Percentiles rank a stretch among this genome's conserved stretches.
These are phyloP conservation scores for Phallus indusiatus DNA, from an alignment of 768 basidiomycete species.

Conservation along the genomic window DNA sequence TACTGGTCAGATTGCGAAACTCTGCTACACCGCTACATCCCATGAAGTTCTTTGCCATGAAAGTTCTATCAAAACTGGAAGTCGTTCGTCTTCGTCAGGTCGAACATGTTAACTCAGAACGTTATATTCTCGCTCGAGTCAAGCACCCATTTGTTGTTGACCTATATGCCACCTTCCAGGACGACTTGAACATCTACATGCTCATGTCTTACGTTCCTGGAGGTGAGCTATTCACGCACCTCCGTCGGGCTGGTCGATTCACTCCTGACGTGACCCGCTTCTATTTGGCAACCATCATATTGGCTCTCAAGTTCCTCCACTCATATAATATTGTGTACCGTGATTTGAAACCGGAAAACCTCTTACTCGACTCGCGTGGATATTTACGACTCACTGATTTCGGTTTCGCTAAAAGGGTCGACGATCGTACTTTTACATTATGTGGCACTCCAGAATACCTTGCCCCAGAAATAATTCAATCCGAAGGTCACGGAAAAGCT, in stretches of 20 bases:
- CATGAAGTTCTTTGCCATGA: slow-evolving; percentile 72
- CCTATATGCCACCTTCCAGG: slow-evolving; percentile 91
- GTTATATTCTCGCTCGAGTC: slow-evolving; percentile 84
- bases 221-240: slow-evolving; percentile 94
- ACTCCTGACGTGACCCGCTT: slow-evolving; percentile 97
- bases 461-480: slow-evolving; percentile 96
- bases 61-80: slow-evolving; percentile 78
- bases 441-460: slow-evolving; percentile 96
- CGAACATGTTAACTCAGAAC: slow-evolving; percentile 95
- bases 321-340: slow-evolving; percentile 97
- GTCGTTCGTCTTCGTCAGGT: slow-evolving; percentile 89
- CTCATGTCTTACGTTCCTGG: slow-evolving; percentile 93
- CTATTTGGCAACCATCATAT: slow-evolving; percentile 91
- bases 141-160: slow-evolving; percentile 96
- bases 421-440: slow-evolving; percentile 95
- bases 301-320: slow-evolving; percentile 91
- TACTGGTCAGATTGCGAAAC: slow-evolving; percentile 71
- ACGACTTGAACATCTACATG: slow-evolving; percentile 96
- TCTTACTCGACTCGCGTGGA: slow-evolving; percentile 88
- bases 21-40: slow-evolving; percentile 36
- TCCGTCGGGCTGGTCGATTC: slow-evolving; percentile 89
- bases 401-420: slow-evolving; percentile 95
- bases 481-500: slow-evolving; percentile 95
- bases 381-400: slow-evolving; percentile 96
- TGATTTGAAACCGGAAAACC: slow-evolving; percentile 96